Conservation (phyloP, 352 stramenopile species). For the Pilasporangium apinafurcum region DNA sequence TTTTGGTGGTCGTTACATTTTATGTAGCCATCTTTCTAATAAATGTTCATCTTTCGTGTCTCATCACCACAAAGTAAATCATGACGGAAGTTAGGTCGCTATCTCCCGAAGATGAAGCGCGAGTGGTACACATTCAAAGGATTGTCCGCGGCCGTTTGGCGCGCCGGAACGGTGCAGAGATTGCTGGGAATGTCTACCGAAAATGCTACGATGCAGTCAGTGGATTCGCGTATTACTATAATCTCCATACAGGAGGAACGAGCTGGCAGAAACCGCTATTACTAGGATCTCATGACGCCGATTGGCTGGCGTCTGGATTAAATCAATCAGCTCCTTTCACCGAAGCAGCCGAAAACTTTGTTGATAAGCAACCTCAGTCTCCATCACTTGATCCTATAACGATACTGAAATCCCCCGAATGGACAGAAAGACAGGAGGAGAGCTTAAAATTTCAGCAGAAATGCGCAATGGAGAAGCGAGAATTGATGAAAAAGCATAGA, state of each 20-base stretch:
- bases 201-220: conserved; percentile 39
- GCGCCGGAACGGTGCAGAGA: conserved; percentile 13
- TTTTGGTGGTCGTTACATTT: too few relatives aligned
- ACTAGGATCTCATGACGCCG: conserved; percentile 17
- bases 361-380: neutral
- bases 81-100: conserved; percentile 44
- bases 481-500: conserved; percentile 20
- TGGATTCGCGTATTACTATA: conserved; percentile 51
- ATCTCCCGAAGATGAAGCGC: conserved; percentile 19
- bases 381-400: too few relatives aligned
- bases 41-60: too few relatives aligned
- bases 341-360: neutral
- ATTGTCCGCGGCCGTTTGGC: conserved; percentile 22
- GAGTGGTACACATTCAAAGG: conserved; percentile 27
- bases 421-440: conserved; percentile 12
- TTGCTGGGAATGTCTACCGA: conserved; percentile 26
- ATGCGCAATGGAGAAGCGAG: conserved; percentile 21
- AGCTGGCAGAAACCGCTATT: conserved; percentile 41
- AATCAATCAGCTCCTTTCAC: neutral
- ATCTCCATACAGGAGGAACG: conserved; percentile 29
- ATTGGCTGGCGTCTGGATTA: too few relatives aligned
- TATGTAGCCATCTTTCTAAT: too few relatives aligned
- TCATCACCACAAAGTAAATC: conserved; percentile 1
- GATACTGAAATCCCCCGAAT: too few relatives aligned
- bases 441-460: conserved; percentile 25